Conservation (phyloP, 345 rosid genomes). For the Tarenaya hassleriana region DNA sequence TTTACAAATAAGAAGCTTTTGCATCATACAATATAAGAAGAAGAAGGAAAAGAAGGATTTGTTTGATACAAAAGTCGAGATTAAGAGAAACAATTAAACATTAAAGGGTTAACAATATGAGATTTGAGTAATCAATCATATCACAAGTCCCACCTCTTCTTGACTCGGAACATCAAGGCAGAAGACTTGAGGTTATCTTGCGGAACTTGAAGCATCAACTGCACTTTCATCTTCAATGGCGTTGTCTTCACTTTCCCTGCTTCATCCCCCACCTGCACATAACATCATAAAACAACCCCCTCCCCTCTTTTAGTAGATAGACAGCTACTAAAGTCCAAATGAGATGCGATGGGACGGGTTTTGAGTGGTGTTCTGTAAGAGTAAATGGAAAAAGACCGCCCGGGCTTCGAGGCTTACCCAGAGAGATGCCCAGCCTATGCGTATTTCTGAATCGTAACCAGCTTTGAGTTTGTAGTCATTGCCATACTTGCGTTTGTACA, state of each 20-base stretch:
- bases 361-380: too few species aligned
- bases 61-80: too few species aligned
- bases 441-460: conserved; percentile 85
- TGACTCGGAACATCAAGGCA: conserved; percentile 68
- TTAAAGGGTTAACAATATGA: too few species aligned
- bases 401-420: conserved; percentile 66
- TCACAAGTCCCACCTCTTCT: conserved; percentile 89
- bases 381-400: too few species aligned
- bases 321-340: too few species aligned
- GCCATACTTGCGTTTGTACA: conserved; percentile 80
- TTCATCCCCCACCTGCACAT: conserved; percentile 72
- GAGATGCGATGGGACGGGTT: too few species aligned
- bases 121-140: background rate
- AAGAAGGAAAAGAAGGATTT: too few species aligned
- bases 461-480: conserved; percentile 88
- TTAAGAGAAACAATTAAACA: too few species aligned
- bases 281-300: too few species aligned
- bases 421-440: conserved; percentile 92
- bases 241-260: conserved; percentile 71
- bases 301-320: too few species aligned
- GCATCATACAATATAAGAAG: too few species aligned
- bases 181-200: conserved; percentile 70
- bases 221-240: conserved; percentile 85
- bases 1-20: too few species aligned
- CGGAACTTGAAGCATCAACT: conserved; percentile 97